A percentile compares a stretch with the other conserved stretches of the same genome.
Conservation (phyloP, 2,329 filamentous ascomycete species). For the Onygenales sp. region DNA sequence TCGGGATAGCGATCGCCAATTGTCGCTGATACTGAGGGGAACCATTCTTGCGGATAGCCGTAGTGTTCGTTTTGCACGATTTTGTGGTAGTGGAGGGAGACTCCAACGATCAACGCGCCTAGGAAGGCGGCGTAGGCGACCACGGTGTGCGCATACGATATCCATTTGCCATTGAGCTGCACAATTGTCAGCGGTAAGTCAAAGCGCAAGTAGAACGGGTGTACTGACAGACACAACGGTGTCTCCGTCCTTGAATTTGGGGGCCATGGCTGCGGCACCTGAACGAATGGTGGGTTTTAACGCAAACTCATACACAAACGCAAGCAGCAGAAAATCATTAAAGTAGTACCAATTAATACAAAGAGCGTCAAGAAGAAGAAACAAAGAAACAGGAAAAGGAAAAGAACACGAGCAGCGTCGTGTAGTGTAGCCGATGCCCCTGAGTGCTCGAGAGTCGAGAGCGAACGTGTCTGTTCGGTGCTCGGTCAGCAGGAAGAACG, state of each 20-base stretch:
- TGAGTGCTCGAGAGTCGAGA: neutral
- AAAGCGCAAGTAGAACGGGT: neutral
- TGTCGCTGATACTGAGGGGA: conserved; percentile 88
- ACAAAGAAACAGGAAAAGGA: conserved; percentile 4
- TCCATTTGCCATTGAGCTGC: conserved; percentile 75
- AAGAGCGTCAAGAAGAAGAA: conserved; percentile 8
- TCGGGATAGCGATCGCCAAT: conserved; percentile 97
- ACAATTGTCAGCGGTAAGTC: conserved; percentile 6
- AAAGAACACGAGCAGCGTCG: neutral
- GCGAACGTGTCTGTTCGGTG: neutral
- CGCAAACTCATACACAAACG: neutral
- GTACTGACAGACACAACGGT: conserved; percentile 48
- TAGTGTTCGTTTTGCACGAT: conserved; percentile 97
- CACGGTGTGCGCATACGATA: conserved; percentile 78
- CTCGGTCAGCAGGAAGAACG: no score
- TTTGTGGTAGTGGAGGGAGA: conserved; percentile 82
- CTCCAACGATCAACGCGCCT: conserved; percentile 73
- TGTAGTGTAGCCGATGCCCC: neutral
- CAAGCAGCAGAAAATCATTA: conserved; percentile 12
- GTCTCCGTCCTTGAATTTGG: conserved; percentile 54
- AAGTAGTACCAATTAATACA: conserved; percentile 15
- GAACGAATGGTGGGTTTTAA: conserved; percentile 8
- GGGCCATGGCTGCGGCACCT: conserved; percentile 42
- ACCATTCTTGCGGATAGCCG: conserved; percentile 92
- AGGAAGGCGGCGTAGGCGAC: conserved; percentile 77